phyloP scores from a whole-genome alignment of 805 yeast genomes.

The Cyberlindnera suaveolens region DNA sequence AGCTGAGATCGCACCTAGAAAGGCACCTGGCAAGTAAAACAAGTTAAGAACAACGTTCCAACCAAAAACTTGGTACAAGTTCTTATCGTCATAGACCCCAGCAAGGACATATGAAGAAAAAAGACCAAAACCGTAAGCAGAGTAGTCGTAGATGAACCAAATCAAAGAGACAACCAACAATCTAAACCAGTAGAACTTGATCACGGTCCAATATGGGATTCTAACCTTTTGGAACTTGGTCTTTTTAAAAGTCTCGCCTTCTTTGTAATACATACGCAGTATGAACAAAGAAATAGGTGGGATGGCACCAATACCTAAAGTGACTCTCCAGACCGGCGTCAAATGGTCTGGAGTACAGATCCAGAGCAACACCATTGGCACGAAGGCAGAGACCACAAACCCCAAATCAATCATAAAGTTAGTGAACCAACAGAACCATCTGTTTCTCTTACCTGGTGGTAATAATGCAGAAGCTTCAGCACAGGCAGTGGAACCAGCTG shows the following conservation, averaged over 20 bases:
- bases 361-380: slow-evolving; percentile 81
- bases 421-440: slow-evolving; percentile 87
- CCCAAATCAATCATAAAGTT: slow-evolving; percentile 84
- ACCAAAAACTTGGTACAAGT: slow-evolving; percentile 72
- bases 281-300: slow-evolving; percentile 77
- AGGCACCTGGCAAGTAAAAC: slow-evolving; percentile 87
- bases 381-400: slow-evolving; percentile 77
- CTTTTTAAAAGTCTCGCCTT: slow-evolving; percentile 65
- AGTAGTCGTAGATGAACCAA: slow-evolving; percentile 91
- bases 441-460: slow-evolving; percentile 78
- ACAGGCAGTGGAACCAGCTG: slow-evolving; percentile 88
- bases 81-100: slow-evolving; percentile 48
- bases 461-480: slow-evolving; percentile 82
- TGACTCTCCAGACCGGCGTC: slow-evolving; percentile 85
- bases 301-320: slow-evolving; percentile 85
- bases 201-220: slow-evolving; percentile 60
- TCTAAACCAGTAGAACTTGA: slow-evolving; percentile 84
- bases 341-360: slow-evolving; percentile 68
- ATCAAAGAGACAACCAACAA: slow-evolving; percentile 61
- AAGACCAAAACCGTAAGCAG: slow-evolving; percentile 81
- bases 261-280: slow-evolving; percentile 69
- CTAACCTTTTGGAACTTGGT: slow-evolving; percentile 56
- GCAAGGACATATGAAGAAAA: slow-evolving; percentile 70
- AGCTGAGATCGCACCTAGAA: slow-evolving; percentile 78
- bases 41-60: slow-evolving; percentile 88